A percentile compares a stretch with the other conserved stretches of the same genome.
Evolutionary conservation across 352 stramenopile genomes (phyloP).

Genomic region (Pythium biforme): DNA sequence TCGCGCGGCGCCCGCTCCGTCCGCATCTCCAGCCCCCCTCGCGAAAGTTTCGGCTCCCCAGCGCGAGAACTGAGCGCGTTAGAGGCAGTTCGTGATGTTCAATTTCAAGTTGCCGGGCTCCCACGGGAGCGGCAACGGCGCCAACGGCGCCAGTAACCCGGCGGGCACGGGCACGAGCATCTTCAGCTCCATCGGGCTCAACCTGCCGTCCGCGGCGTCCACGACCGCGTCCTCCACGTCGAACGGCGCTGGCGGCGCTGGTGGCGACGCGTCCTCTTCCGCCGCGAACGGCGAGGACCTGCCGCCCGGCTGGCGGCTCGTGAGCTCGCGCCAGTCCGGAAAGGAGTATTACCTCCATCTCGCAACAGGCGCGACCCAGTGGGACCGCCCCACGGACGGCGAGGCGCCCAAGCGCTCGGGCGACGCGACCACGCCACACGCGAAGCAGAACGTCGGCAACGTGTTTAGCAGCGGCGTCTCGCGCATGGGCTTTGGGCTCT

Average conservation of each 20-base stretch:
- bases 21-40: background rate
- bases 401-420: conserved; percentile 51
- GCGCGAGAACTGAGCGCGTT: too few relatives aligned
- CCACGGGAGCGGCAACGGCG: conserved; percentile 35
- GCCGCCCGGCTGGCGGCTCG: conserved; percentile 61
- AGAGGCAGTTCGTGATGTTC: too few relatives aligned
- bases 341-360: conserved; percentile 77
- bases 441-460: conserved; percentile 37
- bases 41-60: too few relatives aligned
- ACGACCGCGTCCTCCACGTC: background rate
- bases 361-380: conserved; percentile 62
- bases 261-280: too few relatives aligned
- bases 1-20: too few relatives aligned
- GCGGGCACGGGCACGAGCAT: conserved; percentile 57
- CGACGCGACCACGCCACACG: conserved; percentile 15
- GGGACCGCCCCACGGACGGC: conserved; percentile 59
- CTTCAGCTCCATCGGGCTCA: conserved; percentile 47
- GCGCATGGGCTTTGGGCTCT: conserved; percentile 58
- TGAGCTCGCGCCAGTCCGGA: conserved; percentile 64
- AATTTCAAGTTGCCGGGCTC: conserved; percentile 54
- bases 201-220: conserved; percentile 21
- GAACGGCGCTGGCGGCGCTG: background rate
- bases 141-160: conserved; percentile 12
- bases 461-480: conserved; percentile 69
- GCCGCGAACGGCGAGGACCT: conserved; percentile 31